Evolutionary conservation across 371 early-diverging fungal genomes (phyloP).

Genomic region (Haplosporangium sp.): DNA sequence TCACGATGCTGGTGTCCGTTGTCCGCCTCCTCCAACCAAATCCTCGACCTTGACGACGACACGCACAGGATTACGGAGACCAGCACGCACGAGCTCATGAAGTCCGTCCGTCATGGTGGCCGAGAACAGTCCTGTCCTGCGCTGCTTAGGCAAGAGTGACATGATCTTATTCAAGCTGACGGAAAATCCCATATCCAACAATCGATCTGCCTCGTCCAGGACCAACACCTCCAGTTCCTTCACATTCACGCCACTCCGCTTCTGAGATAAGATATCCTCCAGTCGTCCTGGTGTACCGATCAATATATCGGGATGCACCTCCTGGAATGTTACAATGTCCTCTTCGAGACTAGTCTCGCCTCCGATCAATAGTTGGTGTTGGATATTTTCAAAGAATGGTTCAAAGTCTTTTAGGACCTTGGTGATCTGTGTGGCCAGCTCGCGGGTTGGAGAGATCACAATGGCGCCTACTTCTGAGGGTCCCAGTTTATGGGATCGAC

Average conservation of each 20-base stretch:
- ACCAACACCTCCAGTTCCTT: conserved; percentile 91
- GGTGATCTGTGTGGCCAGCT: conserved; percentile 94
- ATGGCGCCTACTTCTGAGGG: conserved; percentile 89
- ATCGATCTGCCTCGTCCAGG: conserved; percentile 93
- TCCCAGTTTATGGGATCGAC: conserved; percentile 67
- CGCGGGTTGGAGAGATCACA: conserved; percentile 95
- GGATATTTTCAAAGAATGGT: conserved; percentile 30
- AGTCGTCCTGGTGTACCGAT: conserved; percentile 98
- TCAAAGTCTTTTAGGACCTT: conserved; percentile 77
- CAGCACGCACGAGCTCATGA: conserved; percentile 84
- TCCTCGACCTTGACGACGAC: conserved; percentile 89
- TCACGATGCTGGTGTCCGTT: conserved; percentile 76
- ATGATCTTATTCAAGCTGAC: conserved; percentile 84
- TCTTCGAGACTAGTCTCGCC: conserved; percentile 73
- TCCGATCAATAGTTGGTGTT: conserved; percentile 59
- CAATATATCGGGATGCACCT: conserved; percentile 81
- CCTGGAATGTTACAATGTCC: conserved; percentile 68
- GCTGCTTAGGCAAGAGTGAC: conserved; percentile 87
- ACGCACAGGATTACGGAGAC: conserved; percentile 92
- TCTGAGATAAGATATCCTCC: conserved; percentile 81
- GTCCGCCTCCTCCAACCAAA: conserved; percentile 60
- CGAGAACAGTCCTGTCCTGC: conserved; percentile 97
- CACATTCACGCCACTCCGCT: conserved; percentile 65
- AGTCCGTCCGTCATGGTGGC: conserved; percentile 98
- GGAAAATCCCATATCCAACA: conserved; percentile 96